Evolutionary conservation across 805 yeast genomes (phyloP).

Genomic region (Nakazawaea populi): DNA sequence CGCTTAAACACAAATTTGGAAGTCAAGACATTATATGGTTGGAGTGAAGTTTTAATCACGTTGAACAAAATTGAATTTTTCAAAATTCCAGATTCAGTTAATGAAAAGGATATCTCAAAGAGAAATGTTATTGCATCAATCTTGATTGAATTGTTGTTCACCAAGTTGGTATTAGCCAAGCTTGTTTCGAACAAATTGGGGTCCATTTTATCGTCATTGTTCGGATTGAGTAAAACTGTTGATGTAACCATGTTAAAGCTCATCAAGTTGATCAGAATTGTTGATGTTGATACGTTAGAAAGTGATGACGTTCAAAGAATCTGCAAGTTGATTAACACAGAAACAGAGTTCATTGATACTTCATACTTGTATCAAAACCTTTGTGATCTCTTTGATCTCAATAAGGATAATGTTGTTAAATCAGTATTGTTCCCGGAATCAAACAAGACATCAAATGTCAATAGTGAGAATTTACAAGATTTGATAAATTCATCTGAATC

Average conservation of each 20-base stretch:
- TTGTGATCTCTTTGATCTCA: constrained; percentile 1
- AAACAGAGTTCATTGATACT: constrained; percentile 6
- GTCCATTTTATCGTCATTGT: constrained; percentile 7
- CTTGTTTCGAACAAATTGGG: constrained; percentile 13
- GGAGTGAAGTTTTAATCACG: constrained; percentile 2
- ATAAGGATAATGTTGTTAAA: background rate
- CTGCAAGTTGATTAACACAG: constrained; percentile 2
- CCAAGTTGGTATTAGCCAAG: constrained; percentile 9
- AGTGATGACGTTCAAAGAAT: background rate
- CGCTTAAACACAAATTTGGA: background rate
- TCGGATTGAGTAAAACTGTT: constrained; percentile 4
- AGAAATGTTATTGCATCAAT: background rate
- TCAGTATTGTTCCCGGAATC: background rate
- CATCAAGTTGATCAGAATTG: constrained; percentile 6
- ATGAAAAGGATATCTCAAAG: constrained; percentile 1
- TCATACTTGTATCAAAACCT: background rate
- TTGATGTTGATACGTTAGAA: constrained; percentile 3
- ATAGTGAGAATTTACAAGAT: constrained; percentile 1
- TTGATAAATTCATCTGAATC: constrained; percentile 2
- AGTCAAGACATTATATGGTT: background rate
- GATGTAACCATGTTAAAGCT: constrained; percentile 6
- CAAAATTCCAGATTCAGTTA: constrained; percentile 2
- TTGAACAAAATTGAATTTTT: background rate
- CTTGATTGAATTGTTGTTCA: background rate
- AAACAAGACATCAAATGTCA: background rate